Conservation (phyloP, 495 filamentous ascomycete genomes). For the Elaphomyces granulatus region DNA sequence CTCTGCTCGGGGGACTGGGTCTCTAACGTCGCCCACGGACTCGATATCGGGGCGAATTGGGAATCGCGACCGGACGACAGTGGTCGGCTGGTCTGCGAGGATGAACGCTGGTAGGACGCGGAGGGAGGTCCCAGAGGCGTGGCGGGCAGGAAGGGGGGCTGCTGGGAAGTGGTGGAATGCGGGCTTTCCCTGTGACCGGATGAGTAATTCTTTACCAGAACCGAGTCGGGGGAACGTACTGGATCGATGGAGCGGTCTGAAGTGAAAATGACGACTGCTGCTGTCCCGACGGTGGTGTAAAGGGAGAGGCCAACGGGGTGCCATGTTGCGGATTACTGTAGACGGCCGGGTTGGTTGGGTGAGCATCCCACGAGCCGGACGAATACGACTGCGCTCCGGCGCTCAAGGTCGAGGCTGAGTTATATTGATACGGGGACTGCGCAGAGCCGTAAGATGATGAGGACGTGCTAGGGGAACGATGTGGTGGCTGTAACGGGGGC, state of each 20-base stretch:
- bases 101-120: constrained; percentile 20
- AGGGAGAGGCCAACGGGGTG: constrained; percentile 20
- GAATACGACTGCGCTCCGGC: constrained; percentile 23
- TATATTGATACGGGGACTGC: constrained; percentile 35
- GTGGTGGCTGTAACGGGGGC: constrained; percentile 25
- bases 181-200: constrained; percentile 29
- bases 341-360: constrained; percentile 13
- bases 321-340: constrained; percentile 20
- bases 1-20: constrained; percentile 12
- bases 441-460: constrained; percentile 28
- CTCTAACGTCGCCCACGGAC: constrained; percentile 21
- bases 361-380: constrained; percentile 22
- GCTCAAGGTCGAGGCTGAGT: constrained; percentile 20
- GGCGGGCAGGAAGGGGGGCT: constrained; percentile 10
- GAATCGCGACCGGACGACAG: constrained; percentile 23
- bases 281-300: constrained; percentile 20
- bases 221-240: constrained; percentile 30
- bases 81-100: constrained; percentile 22
- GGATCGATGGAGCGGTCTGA: constrained; percentile 34
- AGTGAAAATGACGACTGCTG: constrained; percentile 27
- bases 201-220: constrained; percentile 20
- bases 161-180: constrained; percentile 20
- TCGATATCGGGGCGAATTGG: constrained; percentile 23
- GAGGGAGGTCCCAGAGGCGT: constrained; percentile 36
- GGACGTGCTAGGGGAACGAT: constrained; percentile 27